Evolutionary conservation across 805 yeast genomes (phyloP), one percentile per base, ranked within the genome.

Genomic region (Candida stauntonica): DNA sequence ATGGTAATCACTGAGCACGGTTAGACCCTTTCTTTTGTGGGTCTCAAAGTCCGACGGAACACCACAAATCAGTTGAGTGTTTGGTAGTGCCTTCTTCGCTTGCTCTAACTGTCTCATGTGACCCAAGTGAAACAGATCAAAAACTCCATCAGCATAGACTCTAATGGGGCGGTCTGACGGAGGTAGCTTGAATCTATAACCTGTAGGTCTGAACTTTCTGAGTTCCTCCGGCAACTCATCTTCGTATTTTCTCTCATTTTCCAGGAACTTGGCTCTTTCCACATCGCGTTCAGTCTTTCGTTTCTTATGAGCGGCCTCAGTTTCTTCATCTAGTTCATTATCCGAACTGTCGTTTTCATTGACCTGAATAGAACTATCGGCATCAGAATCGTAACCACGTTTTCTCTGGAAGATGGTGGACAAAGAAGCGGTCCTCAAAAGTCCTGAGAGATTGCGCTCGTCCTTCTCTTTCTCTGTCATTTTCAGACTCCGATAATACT

Each of bases 81-180:
- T 86, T 11, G 86, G 83, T 46, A 93, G 79, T 13, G 95, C 77
- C 60, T 91, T 89, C 55, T 93, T 91, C 52, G 98, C 91, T 64
- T 93, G 99, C 58, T 93, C 98, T 52, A 93, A 70, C 62, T 93
- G 99, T 57, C 88, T 79, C 99, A 93, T 93, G 60, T 93, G 99
- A 17, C 99, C 99, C 55, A 93, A 61, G 63, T 93, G 99, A 66
- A 93, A 93, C 46, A 93, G 67, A 63, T 93, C 99, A 67, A 93
- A 93, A 15, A 93, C 96, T 37, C 99, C 99, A 63, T 93, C 99
- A 5, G 99, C 99, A 60, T 93, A 93, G n/a, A 93, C 77, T 44
- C 99, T 73, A 20, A 93, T 78, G 1, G 96, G 89, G 42, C 96
- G 72, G 55, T 83, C 93, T 4, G 59, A 67, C 2, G 96, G 94